Percentiles rank a stretch among this genome's conserved stretches.
Conservation (phyloP, 805 yeast genomes). For the Myxozyma neglecta region DNA sequence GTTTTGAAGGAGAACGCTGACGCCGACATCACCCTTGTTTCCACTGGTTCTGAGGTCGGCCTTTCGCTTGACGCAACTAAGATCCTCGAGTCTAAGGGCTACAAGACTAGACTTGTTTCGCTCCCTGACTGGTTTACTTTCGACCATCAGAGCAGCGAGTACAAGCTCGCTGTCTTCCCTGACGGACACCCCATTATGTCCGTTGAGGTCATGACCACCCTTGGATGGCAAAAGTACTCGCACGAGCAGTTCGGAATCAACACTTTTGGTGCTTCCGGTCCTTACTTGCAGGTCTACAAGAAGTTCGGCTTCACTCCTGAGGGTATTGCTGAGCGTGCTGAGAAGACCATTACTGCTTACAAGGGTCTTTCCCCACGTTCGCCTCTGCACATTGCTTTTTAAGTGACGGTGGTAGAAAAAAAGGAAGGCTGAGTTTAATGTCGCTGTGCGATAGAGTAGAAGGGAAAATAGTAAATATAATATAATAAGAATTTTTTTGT, state of each 20-base stretch:
- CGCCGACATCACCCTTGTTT: conserved; percentile 72
- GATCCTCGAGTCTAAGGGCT: conserved; percentile 62
- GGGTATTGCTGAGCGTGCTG: conserved; percentile 85
- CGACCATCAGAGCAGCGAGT: conserved; percentile 72
- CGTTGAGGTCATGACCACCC: conserved; percentile 87
- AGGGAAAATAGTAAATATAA: too few species aligned
- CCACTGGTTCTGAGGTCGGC: conserved; percentile 94
- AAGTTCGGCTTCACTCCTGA: conserved; percentile 88
- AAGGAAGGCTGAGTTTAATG: not conserved
- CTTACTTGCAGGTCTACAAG: conserved; percentile 78
- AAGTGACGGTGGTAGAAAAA: not conserved
- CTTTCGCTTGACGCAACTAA: conserved; percentile 81
- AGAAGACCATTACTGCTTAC: conserved; percentile 76
- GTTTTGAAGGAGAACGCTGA: conserved; percentile 58
- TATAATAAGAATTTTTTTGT: too few species aligned
- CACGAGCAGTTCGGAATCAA: conserved; percentile 95
- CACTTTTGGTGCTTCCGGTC: conserved; percentile 96
- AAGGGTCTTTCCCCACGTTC: conserved; percentile 66
- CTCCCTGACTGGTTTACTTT: conserved; percentile 91
- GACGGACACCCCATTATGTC: conserved; percentile 91
- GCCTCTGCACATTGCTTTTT: conserved; percentile 77
- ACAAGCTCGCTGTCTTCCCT: conserved; percentile 85
- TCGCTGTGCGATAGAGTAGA: not conserved
- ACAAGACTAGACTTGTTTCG: conserved; percentile 81
- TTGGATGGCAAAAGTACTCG: conserved; percentile 92